These are phyloP conservation scores for Colletotrichum cuscutae DNA, from an alignment of 2,329 filamentous ascomycete genomes.

Conservation along the genomic window DNA sequence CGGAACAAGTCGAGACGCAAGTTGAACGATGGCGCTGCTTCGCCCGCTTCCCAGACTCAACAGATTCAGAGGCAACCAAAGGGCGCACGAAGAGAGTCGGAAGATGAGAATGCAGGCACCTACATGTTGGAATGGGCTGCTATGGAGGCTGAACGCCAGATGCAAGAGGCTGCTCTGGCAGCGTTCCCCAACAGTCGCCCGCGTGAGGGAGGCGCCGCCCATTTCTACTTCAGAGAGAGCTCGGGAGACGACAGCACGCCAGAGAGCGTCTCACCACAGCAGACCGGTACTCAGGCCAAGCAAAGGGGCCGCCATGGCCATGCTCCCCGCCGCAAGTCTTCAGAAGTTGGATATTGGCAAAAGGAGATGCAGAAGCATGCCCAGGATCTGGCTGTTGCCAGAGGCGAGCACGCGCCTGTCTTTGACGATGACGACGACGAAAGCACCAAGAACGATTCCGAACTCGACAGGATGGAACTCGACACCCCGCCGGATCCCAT, in stretches of 20 bases:
- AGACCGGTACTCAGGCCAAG: conserved; percentile 38
- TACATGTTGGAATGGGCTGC: conserved; percentile 85
- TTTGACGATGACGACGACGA: conserved; percentile 41
- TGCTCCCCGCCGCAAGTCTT: conserved; percentile 66
- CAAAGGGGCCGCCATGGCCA: conserved; percentile 36
- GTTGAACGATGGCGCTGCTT: conserved; percentile 38
- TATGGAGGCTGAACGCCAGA: conserved; percentile 80
- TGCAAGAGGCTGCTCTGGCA: conserved; percentile 80
- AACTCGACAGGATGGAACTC: conserved; percentile 55
- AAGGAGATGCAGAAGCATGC: conserved; percentile 84
- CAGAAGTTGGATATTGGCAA: conserved; percentile 78
- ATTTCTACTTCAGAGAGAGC: conserved; percentile 75
- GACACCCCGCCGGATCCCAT: conserved; percentile 51
- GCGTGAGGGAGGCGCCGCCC: conserved; percentile 75
- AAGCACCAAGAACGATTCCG: conserved; percentile 46
- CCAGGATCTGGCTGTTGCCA: conserved; percentile 67
- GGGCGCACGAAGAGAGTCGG: conserved; percentile 71
- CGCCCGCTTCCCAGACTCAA: conserved; percentile 36
- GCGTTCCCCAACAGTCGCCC: conserved; percentile 80
- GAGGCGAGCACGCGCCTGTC: conserved; percentile 37
- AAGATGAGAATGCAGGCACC: conserved; percentile 79
- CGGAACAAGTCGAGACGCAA: conserved; percentile 53
- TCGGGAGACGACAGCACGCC: conserved; percentile 65
- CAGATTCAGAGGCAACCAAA: conserved; percentile 48
- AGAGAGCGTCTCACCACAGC: conserved; percentile 48